Conservation (phyloP, 2,329 filamentous ascomycete genomes). For the Penicillium freii region DNA sequence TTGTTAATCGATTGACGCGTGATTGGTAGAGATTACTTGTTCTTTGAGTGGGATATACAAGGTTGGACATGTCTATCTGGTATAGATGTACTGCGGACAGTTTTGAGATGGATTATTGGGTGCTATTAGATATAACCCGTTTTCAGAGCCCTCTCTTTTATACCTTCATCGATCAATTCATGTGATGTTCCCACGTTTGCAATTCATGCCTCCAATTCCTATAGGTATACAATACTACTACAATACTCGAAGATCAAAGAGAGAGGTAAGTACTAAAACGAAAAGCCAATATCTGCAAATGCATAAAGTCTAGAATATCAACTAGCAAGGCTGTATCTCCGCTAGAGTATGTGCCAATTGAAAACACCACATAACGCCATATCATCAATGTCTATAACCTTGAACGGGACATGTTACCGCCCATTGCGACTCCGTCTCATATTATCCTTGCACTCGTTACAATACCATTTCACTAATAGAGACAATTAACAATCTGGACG, state of each 20-base stretch:
- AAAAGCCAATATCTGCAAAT: not conserved
- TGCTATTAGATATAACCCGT: not conserved
- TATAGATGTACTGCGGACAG: not conserved
- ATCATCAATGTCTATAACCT: constrained; percentile 3
- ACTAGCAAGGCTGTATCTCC: not conserved
- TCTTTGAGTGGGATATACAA: not conserved
- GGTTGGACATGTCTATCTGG: not conserved
- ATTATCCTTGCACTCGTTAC: constrained; percentile 71
- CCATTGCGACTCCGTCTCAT: constrained; percentile 55
- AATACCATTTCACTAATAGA: constrained; percentile 73
- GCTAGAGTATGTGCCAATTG: not conserved
- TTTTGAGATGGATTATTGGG: not conserved
- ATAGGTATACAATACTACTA: too few relatives aligned
- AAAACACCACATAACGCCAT: constrained; percentile 6
- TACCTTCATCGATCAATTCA: not conserved
- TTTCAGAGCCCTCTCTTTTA: not conserved
- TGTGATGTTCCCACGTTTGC: not conserved
- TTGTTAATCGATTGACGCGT: constrained; percentile 33
- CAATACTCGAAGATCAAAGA: not conserved
- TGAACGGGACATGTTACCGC: constrained; percentile 17
- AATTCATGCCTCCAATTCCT: not conserved
- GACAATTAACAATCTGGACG: constrained; percentile 18
- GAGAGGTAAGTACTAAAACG: too few relatives aligned
- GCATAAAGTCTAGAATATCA: constrained; percentile 1
- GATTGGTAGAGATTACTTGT: constrained; percentile 23